Conservation (phyloP, 306 rosid genomes). For the Urtica urens region DNA sequence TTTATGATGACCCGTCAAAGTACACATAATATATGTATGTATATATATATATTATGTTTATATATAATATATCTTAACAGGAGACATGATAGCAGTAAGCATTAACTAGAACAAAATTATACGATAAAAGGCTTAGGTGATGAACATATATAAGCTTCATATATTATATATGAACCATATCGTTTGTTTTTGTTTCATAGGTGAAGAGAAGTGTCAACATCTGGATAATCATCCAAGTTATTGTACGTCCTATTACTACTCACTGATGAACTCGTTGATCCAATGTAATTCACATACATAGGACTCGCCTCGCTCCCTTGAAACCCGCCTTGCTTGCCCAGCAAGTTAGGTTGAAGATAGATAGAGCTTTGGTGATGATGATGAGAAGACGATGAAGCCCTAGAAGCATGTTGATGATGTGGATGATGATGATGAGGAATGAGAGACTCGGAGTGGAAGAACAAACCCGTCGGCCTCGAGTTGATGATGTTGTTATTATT, state of each 20-base stretch:
- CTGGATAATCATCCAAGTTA: constrained; percentile 21
- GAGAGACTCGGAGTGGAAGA: constrained; percentile 24
- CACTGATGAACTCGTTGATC: constrained; percentile 15
- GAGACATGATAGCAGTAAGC: constrained; percentile 6
- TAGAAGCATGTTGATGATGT: neutral
- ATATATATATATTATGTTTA: neutral
- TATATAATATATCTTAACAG: neutral
- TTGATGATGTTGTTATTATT: neutral
- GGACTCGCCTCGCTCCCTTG: constrained; percentile 10
- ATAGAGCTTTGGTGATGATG: constrained; percentile 19
- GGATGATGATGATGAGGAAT: constrained; percentile 4
- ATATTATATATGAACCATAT: constrained; percentile 2
- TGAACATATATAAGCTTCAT: neutral
- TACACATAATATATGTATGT: neutral
- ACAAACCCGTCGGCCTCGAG: constrained; percentile 16
- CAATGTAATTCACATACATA: constrained; percentile 13
- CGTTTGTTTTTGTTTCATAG: constrained; percentile 23
- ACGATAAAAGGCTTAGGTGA: neutral
- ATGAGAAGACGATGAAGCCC: no score
- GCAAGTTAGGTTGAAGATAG: constrained; percentile 18
- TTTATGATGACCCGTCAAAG: neutral
- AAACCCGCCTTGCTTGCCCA: constrained; percentile 17
- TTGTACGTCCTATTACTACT: constrained; percentile 7
- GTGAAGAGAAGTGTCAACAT: constrained; percentile 40
- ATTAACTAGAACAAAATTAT: neutral